A percentile compares a stretch with the other conserved stretches of the same genome.
Evolutionary conservation across 805 yeast genomes (phyloP).

Genomic region (Spencermartinsiella europaea): DNA sequence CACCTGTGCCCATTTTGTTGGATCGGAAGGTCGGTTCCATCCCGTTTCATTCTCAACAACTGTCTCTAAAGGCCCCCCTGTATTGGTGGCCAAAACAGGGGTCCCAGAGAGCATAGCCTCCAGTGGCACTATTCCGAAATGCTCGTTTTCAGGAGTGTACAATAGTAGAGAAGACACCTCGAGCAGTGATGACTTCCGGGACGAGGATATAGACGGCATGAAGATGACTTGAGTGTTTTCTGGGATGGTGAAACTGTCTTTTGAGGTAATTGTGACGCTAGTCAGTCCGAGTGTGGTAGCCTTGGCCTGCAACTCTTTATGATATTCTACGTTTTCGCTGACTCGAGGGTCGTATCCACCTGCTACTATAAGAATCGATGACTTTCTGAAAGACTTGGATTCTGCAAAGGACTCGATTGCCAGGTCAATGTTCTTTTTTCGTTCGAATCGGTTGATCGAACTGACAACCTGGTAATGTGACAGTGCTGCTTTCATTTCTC

Average conservation of each 20-base stretch:
- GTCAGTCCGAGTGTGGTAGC: constrained; percentile 43
- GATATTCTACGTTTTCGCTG: constrained; percentile 66
- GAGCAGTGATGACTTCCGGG: constrained; percentile 59
- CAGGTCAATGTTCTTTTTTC: constrained; percentile 73
- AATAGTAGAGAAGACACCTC: constrained; percentile 53
- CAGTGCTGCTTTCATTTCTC: constrained; percentile 16
- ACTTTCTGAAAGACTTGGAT: constrained; percentile 27
- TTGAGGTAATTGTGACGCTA: constrained; percentile 37
- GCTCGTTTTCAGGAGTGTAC: constrained; percentile 90
- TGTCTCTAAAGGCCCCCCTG: constrained; percentile 93
- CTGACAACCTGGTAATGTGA: constrained; percentile 42
- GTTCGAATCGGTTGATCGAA: constrained; percentile 84
- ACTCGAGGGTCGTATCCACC: constrained; percentile 89
- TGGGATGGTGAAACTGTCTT: background rate
- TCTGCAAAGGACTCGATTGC: constrained; percentile 66
- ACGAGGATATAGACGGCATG: constrained; percentile 71
- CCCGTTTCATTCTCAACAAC: constrained; percentile 41
- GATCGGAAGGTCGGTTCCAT: constrained; percentile 33
- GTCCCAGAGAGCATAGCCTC: constrained; percentile 86
- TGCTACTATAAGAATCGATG: constrained; percentile 54
- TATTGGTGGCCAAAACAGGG: constrained; percentile 79
- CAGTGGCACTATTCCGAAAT: constrained; percentile 95
- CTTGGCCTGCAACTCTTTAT: constrained; percentile 51
- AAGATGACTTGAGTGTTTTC: constrained; percentile 51
- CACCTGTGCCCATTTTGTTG: constrained; percentile 34